A percentile compares a stretch with the other conserved stretches of the same genome.
These are phyloP conservation scores for Candida manassasensis DNA, from an alignment of 805 yeast species.

Conservation along the genomic window DNA sequence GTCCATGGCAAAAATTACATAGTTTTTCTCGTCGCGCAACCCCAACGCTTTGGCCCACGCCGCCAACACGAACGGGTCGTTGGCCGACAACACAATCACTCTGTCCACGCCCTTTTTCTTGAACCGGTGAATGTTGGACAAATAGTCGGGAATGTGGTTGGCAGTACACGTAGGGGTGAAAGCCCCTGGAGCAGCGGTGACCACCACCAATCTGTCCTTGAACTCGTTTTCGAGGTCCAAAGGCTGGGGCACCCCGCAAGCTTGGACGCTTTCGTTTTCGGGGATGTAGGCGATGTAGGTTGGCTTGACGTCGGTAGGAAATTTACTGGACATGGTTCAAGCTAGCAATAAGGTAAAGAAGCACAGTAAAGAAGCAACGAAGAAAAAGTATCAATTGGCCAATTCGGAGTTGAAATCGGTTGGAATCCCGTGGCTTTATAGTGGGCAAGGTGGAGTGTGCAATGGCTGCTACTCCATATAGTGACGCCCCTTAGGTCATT, in stretches of 20 bases:
- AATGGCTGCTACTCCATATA: too few species aligned
- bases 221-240: constrained; percentile 31
- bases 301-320: constrained; percentile 34
- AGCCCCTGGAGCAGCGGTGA: constrained; percentile 82
- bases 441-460: too few species aligned
- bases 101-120: constrained; percentile 29
- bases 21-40: constrained; percentile 27
- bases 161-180: constrained; percentile 60
- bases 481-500: too few species aligned
- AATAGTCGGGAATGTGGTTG: constrained; percentile 35
- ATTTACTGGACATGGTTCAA: constrained; percentile 19
- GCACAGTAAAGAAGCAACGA: too few species aligned
- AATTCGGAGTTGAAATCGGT: too few species aligned
- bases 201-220: constrained; percentile 51
- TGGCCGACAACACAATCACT: constrained; percentile 35
- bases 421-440: too few species aligned
- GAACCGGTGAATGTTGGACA: constrained; percentile 44
- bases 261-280: constrained; percentile 29
- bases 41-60: constrained; percentile 48
- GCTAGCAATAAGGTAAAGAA: too few species aligned
- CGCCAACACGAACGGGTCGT: constrained; percentile 39
- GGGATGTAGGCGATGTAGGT: constrained; percentile 40
- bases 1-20: constrained; percentile 37
- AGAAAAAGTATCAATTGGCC: too few species aligned
- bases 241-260: constrained; percentile 36